phyloP scores from a whole-genome alignment of 1,284 basidiomycete genomes.

The Sporisorium graminicola region DNA sequence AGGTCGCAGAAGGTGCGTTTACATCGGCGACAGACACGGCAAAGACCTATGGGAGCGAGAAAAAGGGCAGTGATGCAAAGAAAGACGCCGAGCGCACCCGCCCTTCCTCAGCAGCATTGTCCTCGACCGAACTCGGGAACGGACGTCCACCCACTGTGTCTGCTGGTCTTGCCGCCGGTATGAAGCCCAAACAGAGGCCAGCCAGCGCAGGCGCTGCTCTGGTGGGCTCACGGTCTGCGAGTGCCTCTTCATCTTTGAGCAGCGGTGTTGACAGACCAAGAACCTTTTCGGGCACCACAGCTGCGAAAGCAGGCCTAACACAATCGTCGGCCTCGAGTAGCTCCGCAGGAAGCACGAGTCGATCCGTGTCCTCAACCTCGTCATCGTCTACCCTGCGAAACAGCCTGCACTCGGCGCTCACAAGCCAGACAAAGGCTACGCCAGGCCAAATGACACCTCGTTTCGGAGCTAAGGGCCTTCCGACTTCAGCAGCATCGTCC shows the following conservation, averaged over 20 bases:
- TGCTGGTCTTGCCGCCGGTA: conserved; percentile 30
- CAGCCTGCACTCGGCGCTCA: conserved; percentile 45
- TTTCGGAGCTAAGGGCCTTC: conserved; percentile 25
- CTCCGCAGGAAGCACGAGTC: conserved; percentile 6
- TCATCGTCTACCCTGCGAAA: conserved; percentile 19
- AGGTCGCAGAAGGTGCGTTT: neutral
- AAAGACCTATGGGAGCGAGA: neutral
- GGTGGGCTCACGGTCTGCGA: conserved; percentile 13
- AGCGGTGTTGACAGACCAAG: conserved; percentile 16
- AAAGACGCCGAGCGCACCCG: conserved; percentile 4
- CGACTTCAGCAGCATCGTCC: conserved; percentile 12
- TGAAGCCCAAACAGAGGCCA: conserved; percentile 49
- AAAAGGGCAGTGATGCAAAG: neutral
- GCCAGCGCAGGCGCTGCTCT: conserved; percentile 27
- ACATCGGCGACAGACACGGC: neutral
- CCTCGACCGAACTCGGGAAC: conserved; percentile 18
- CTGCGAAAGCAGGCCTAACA: conserved; percentile 25
- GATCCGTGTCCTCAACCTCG: neutral
- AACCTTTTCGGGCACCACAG: conserved; percentile 36
- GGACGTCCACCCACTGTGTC: conserved; percentile 12
- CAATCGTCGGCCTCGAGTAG: conserved; percentile 2
- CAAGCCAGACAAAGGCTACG: conserved; percentile 19
- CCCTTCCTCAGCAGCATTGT: conserved; percentile 2
- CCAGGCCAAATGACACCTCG: conserved; percentile 30
- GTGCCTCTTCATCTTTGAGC: neutral